These are phyloP conservation scores for Cyclotella baltica DNA, from an alignment of 108 stramenopile species.

Conservation along the genomic window DNA sequence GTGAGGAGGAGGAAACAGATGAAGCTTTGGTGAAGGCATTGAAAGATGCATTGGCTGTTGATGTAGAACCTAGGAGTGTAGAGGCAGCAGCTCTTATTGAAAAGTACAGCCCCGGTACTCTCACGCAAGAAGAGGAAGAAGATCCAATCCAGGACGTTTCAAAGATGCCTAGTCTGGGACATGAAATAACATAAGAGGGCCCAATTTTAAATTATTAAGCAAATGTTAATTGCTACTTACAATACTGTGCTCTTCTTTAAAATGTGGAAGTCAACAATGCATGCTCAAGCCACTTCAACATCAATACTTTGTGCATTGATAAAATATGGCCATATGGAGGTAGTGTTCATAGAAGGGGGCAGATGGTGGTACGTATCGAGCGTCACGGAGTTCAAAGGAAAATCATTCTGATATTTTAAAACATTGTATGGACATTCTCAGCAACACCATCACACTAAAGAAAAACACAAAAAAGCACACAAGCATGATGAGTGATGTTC, in stretches of 20 bases:
- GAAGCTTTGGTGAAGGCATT: conserved; percentile 47
- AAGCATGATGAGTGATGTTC: no score
- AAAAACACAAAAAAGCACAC: no score
- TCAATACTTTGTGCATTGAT: no score
- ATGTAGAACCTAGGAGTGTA: conserved; percentile 15
- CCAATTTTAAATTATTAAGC: neutral
- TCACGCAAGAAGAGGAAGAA: neutral
- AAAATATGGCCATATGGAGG: no score
- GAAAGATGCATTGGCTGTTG: conserved; percentile 37
- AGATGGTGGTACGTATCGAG: no score
- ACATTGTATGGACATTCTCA: no score
- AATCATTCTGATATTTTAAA: no score
- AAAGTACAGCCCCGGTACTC: neutral
- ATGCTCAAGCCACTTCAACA: no score
- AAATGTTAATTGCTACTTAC: neutral
- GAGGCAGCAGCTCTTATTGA: neutral
- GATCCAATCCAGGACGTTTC: neutral
- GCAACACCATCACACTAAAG: no score
- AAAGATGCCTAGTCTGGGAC: conserved; percentile 2
- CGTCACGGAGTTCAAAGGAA: no score
- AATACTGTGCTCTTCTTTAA: neutral
- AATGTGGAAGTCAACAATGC: no score
- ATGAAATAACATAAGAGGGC: neutral
- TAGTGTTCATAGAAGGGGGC: no score
- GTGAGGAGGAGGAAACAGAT: conserved; percentile 29